Evolutionary conservation across 305 asterid genomes (phyloP).

Genomic region (Fraxinus velutina): DNA sequence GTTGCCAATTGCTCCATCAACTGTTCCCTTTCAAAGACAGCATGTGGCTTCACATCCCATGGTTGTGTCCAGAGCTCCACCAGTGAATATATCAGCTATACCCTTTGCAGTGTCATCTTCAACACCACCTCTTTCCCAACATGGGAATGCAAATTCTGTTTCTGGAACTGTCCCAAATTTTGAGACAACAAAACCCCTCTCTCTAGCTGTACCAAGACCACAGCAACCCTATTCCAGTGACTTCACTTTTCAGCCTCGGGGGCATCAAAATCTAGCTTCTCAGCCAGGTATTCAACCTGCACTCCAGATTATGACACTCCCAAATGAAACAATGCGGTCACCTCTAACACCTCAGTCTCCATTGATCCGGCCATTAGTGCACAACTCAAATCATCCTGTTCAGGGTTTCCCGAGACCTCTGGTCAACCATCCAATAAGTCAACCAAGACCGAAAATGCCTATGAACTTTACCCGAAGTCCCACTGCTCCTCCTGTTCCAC

Average conservation of each 20-base stretch:
- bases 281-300: constrained; percentile 48
- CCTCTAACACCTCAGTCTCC: constrained; percentile 42
- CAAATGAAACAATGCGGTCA: constrained; percentile 40
- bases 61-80: constrained; percentile 29
- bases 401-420: constrained; percentile 59
- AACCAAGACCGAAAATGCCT: constrained; percentile 39
- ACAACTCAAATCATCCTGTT: constrained; percentile 37
- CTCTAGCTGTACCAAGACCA: constrained; percentile 48
- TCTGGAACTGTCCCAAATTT: constrained; percentile 39
- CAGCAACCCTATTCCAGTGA: constrained; percentile 62
- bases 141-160: constrained; percentile 33
- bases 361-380: constrained; percentile 42
- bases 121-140: constrained; percentile 26
- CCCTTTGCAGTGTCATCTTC: constrained; percentile 34
- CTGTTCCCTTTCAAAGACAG: constrained; percentile 33
- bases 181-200: constrained; percentile 39
- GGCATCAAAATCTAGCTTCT: constrained; percentile 46
- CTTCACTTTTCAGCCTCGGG: constrained; percentile 79
- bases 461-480: constrained; percentile 41
- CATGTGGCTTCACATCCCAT: constrained; percentile 36
- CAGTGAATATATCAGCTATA: constrained; percentile 24
- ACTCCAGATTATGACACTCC: constrained; percentile 35
- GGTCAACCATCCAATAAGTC: constrained; percentile 39
- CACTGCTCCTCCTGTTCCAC: constrained; percentile 33
- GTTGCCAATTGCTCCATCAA: constrained; percentile 23